Conservation (phyloP, 1,139 yeast genomes). For the Pneumocystis sp. region DNA sequence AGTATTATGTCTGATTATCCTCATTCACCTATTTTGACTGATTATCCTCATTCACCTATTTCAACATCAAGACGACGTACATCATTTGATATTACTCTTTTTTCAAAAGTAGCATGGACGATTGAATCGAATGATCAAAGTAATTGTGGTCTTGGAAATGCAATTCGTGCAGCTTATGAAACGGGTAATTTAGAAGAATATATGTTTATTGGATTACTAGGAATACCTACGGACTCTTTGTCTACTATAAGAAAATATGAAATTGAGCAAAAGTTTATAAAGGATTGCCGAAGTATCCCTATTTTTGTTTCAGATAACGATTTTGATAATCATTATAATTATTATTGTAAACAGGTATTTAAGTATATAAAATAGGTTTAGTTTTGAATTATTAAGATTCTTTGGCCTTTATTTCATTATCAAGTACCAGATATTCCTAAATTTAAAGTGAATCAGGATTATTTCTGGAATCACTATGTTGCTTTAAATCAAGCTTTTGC, state of each 20-base stretch:
- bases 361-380: not conserved
- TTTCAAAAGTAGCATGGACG: slow-evolving; percentile 63
- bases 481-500: slow-evolving; percentile 67
- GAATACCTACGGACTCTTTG: slow-evolving; percentile 78
- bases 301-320: slow-evolving; percentile 7
- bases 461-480: slow-evolving; percentile 79
- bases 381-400: slow-evolving; percentile 31
- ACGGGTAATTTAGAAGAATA: slow-evolving; percentile 35
- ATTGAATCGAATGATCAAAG: slow-evolving; percentile 60
- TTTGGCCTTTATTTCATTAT: slow-evolving; percentile 95
- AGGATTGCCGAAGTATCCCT: not conserved
- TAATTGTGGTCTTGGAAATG: slow-evolving; percentile 77
- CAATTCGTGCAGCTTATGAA: slow-evolving; percentile 48
- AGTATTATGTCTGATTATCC: not conserved
- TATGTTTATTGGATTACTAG: slow-evolving; percentile 60
- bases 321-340: slow-evolving; percentile 4
- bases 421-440: slow-evolving; percentile 93
- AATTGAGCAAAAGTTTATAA: slow-evolving; percentile 21
- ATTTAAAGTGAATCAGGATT: slow-evolving; percentile 87
- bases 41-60: not conserved
- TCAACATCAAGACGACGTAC: not conserved
- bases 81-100: slow-evolving; percentile 18
- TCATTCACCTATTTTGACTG: not conserved
- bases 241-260: slow-evolving; percentile 34
- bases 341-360: slow-evolving; percentile 5